A percentile compares a stretch with the other conserved stretches of the same genome.
Conservation (phyloP, 768 basidiomycete species). For the Leucosporidium creatinivorum region DNA sequence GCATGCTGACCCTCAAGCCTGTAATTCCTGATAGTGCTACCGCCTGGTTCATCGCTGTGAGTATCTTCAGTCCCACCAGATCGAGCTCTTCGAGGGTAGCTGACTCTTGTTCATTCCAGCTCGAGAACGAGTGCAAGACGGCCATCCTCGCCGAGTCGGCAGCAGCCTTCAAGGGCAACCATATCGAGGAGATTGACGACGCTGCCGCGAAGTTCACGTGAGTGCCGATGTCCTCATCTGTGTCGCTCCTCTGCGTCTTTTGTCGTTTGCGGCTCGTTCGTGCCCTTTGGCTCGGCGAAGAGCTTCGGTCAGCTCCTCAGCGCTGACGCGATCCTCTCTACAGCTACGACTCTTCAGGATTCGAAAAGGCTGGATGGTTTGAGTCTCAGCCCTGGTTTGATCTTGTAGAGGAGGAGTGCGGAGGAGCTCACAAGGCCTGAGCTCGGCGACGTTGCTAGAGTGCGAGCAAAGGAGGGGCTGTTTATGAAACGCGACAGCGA, state of each 20-base stretch:
- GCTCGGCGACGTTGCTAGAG: too few species aligned
- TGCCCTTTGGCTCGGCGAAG: not conserved
- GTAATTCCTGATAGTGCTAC: not conserved
- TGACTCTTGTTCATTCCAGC: not conserved
- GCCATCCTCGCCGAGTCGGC: slow-evolving; percentile 3
- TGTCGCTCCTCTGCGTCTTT: too few species aligned
- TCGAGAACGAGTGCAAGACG: slow-evolving; percentile 7
- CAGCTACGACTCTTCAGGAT: slow-evolving; percentile 4
- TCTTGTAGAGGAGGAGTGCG: not conserved
- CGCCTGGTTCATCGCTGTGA: slow-evolving; percentile 8
- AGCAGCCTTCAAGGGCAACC: not conserved
- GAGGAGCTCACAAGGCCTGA: not conserved
- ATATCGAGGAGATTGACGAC: not conserved
- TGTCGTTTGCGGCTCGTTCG: too few species aligned
- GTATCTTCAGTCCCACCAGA: not conserved
- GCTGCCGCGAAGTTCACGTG: slow-evolving; percentile 3
- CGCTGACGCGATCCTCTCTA: not conserved
- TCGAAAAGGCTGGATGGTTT: slow-evolving; percentile 2
- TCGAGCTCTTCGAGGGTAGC: not conserved
- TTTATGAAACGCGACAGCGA: too few species aligned
- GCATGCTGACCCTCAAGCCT: not conserved
- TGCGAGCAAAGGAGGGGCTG: too few species aligned
- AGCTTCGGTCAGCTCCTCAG: not conserved
- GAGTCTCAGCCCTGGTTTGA: slow-evolving; percentile 10
- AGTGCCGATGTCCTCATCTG: too few species aligned